These are phyloP conservation scores for Agrocybe chaxingu DNA, from an alignment of 768 basidiomycete genomes.

Conservation along the genomic window DNA sequence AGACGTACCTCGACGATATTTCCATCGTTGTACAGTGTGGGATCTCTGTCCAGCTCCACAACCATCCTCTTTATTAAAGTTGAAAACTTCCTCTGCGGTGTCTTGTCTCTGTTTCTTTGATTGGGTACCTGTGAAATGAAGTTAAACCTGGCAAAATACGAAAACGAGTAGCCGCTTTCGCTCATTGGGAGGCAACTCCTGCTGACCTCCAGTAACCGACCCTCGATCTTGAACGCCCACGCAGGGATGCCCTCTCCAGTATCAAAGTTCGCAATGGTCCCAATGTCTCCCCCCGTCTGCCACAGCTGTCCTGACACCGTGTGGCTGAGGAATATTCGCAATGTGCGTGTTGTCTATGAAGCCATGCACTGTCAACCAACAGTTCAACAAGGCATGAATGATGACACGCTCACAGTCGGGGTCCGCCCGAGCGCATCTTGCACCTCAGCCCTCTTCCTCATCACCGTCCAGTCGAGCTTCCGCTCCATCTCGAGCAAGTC, in stretches of 20 bases:
- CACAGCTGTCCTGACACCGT: slow-evolving; percentile 82
- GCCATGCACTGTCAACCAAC: background rate
- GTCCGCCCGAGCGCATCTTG: slow-evolving; percentile 81
- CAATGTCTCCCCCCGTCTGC: slow-evolving; percentile 57
- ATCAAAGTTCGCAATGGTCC: slow-evolving; percentile 54
- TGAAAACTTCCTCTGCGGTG: slow-evolving; percentile 73
- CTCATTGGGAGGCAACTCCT: no score
- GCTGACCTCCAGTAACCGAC: slow-evolving; percentile 73
- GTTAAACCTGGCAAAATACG: background rate
- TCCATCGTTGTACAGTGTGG: slow-evolving; percentile 73
- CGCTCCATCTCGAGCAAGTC: slow-evolving; percentile 86
- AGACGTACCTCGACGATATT: slow-evolving; percentile 83
- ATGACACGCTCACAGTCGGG: slow-evolving; percentile 49
- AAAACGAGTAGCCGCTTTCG: no score
- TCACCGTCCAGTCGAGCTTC: slow-evolving; percentile 93
- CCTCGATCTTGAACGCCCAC: slow-evolving; percentile 87
- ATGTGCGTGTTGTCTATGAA: slow-evolving; percentile 70
- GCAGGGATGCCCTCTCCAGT: slow-evolving; percentile 88
- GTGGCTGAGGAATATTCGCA: slow-evolving; percentile 87
- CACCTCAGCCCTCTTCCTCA: slow-evolving; percentile 85
- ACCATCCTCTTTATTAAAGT: slow-evolving; percentile 81
- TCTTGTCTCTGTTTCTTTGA: slow-evolving; percentile 61
- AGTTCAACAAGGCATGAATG: background rate
- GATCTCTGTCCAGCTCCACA: slow-evolving; percentile 85
- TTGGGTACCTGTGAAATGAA: slow-evolving; percentile 46